A percentile compares a stretch with the other conserved stretches of the same genome.
Conservation (phyloP, 257 asterid species). For the Solanum ahanhuiri region DNA sequence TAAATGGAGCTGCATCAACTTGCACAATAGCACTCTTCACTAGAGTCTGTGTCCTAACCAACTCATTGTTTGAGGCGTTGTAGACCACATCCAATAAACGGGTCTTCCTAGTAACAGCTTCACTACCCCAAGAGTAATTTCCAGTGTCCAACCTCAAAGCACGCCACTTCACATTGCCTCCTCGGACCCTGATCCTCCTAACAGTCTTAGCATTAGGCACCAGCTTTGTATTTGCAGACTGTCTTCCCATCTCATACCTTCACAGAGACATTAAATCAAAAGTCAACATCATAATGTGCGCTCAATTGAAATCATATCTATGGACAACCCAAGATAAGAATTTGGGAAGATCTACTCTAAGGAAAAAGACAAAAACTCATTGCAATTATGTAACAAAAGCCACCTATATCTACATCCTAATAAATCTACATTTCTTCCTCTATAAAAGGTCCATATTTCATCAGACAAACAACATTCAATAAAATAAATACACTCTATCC, state of each 20-base stretch:
- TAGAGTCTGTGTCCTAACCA: too few relatives aligned
- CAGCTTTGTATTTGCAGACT: constrained; percentile 33
- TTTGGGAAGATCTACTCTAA: not conserved
- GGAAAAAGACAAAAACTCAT: not conserved
- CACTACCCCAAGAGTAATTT: too few relatives aligned
- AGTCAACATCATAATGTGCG: not conserved
- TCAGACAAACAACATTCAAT: not conserved
- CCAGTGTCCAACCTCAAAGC: too few relatives aligned
- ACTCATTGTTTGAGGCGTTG: too few relatives aligned
- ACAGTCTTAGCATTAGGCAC: constrained; percentile 33
- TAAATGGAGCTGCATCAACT: constrained; percentile 35
- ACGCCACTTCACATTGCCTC: constrained; percentile 37
- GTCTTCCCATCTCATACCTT: constrained; percentile 44
- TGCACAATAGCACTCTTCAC: constrained; percentile 33
- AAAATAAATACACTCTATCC: not conserved
- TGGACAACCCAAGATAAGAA: not conserved
- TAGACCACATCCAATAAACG: too few relatives aligned
- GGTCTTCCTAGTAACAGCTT: too few relatives aligned
- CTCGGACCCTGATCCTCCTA: constrained; percentile 30
- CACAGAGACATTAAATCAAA: not conserved
- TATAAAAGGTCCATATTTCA: not conserved
- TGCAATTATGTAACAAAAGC: not conserved
- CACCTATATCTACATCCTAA: not conserved
- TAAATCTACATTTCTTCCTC: not conserved
- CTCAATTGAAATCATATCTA: not conserved